Evolutionary conservation across 164 flowering plant species (phyloP).

Genomic region (Annona squamosa): DNA sequence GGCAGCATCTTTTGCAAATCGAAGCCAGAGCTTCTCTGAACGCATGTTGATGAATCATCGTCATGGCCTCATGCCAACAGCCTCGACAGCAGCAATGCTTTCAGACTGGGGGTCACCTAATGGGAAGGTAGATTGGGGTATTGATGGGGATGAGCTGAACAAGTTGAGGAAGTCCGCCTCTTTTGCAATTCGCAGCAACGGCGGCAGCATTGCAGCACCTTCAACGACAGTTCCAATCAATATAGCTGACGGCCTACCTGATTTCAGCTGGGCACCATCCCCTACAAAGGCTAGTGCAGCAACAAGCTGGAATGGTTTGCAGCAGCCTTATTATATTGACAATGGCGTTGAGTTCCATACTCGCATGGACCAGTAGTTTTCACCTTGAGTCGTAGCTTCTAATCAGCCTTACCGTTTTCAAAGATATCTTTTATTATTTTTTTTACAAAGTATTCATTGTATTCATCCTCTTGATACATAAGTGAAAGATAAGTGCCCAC

Average conservation of each 20-base stretch:
- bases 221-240: constrained; percentile 7
- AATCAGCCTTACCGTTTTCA: neutral
- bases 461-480: neutral
- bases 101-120: constrained; percentile 72
- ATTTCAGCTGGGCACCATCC: constrained; percentile 85
- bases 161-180: constrained; percentile 82
- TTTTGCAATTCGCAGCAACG: constrained; percentile 48
- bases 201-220: constrained; percentile 2
- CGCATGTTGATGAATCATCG: constrained; percentile 36
- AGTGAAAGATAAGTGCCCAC: neutral
- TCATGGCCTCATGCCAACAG: constrained; percentile 12
- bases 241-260: constrained; percentile 45
- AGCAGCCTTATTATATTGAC: constrained; percentile 19
- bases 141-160: constrained; percentile 68
- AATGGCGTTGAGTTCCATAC: constrained; percentile 13
- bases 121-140: constrained; percentile 84
- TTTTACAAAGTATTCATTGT: neutral
- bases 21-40: constrained; percentile 86
- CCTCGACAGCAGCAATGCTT: constrained; percentile 26
- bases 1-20: constrained; percentile 53
- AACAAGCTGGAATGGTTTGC: constrained; percentile 16
- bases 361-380: constrained; percentile 80
- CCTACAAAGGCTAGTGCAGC: constrained; percentile 67
- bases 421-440: too few species aligned
- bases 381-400: constrained; percentile 34